Percentiles rank a stretch among this genome's conserved stretches.
These are phyloP conservation scores for Nakaseomyces sp. DNA, from an alignment of 1,139 yeast species.

Conservation along the genomic window DNA sequence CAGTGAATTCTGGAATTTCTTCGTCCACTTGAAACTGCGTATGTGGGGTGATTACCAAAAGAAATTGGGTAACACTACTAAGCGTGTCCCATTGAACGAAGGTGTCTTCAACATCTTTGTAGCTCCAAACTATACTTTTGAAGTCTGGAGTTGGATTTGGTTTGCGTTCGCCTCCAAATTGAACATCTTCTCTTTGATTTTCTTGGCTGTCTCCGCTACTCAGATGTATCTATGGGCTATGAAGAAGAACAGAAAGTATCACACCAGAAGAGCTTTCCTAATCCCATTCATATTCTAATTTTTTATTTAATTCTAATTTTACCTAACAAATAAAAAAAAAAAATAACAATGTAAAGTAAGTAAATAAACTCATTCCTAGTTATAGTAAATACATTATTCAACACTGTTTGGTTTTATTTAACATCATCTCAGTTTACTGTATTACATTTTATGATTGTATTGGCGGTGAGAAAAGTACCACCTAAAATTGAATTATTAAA, in stretches of 20 bases:
- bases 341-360: too few relatives aligned
- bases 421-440: too few relatives aligned
- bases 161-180: constrained; percentile 58
- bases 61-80: constrained; percentile 33
- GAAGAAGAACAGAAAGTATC: constrained; percentile 48
- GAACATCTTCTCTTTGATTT: constrained; percentile 67
- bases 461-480: too few relatives aligned
- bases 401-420: too few relatives aligned
- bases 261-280: constrained; percentile 32
- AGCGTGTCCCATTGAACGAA: constrained; percentile 35
- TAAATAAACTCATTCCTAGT: too few relatives aligned
- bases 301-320: too few relatives aligned
- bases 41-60: constrained; percentile 34
- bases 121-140: constrained; percentile 86
- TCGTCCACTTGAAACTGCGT: constrained; percentile 47
- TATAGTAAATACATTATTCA: too few relatives aligned
- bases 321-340: too few relatives aligned
- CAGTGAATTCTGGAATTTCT: constrained; percentile 64
- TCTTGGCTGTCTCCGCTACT: constrained; percentile 57
- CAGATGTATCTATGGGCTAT: constrained; percentile 71
- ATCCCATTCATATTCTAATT: constrained; percentile 33
- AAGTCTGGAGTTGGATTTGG: constrained; percentile 62
- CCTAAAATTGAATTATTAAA: too few relatives aligned
- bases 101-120: constrained; percentile 38
- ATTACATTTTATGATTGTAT: too few relatives aligned